Evolutionary conservation across 441 rosid genomes (phyloP).

Genomic region (Aquilaria agallochum): DNA sequence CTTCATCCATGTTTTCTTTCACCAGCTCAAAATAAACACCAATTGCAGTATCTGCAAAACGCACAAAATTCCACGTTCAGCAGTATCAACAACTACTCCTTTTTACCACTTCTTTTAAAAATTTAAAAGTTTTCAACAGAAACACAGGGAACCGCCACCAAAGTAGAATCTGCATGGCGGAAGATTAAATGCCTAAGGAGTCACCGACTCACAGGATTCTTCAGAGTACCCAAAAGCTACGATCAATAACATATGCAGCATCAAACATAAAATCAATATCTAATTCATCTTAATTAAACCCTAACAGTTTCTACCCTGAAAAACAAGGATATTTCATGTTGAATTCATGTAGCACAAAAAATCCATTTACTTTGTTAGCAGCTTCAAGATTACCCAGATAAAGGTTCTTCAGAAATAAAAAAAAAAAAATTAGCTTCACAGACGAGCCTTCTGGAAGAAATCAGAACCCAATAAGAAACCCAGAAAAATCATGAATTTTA

Average conservation of each 20-base stretch:
- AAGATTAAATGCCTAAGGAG: no score
- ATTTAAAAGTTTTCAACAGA: no score
- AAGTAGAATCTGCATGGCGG: no score
- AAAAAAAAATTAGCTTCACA: conserved; percentile 16
- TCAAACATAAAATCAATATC: conserved; percentile 8
- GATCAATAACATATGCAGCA: conserved; percentile 11
- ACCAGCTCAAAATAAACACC: conserved; percentile 6
- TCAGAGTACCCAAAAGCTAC: conserved; percentile 16
- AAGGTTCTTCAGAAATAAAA: conserved; percentile 14
- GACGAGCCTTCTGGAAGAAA: conserved; percentile 11
- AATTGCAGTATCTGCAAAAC: conserved; percentile 12
- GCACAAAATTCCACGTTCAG: no score
- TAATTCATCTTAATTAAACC: no score
- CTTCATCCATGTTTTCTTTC: conserved; percentile 30
- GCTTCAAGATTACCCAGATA: conserved; percentile 29
- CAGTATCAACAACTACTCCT: no score
- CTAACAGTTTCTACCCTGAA: background rate
- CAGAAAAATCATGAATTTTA: no score
- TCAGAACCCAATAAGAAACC: conserved; percentile 2
- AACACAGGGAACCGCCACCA: no score
- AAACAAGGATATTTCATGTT: no score
- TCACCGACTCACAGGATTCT: background rate
- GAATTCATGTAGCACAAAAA: background rate
- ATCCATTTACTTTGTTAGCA: background rate
- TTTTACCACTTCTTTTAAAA: no score